phyloP scores from a whole-genome alignment of 75 land plant species.

The Pinus albicaulis region DNA sequence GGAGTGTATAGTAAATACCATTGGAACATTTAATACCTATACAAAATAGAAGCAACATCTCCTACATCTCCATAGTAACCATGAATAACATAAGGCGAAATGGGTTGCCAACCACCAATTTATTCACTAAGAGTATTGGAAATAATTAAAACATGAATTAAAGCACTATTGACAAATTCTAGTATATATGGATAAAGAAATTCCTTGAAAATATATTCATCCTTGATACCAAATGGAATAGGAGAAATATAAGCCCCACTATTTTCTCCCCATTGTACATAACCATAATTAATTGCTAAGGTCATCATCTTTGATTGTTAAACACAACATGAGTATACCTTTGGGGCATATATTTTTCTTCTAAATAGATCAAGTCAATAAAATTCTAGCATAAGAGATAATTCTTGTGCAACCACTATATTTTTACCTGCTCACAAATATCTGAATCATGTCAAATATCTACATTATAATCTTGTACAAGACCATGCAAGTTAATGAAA shows the following conservation, averaged over 20 bases:
- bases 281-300: constrained; percentile 25
- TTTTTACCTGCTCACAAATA: constrained; percentile 66
- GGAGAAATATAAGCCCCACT: constrained; percentile 80
- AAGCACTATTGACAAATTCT: constrained; percentile 88
- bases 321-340: constrained; percentile 46
- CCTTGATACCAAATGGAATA: constrained; percentile 79
- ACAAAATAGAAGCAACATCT: constrained; percentile 68
- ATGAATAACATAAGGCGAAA: constrained; percentile 88
- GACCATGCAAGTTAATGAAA: constrained; percentile 61
- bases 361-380: constrained; percentile 43
- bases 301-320: constrained; percentile 44
- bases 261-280: constrained; percentile 47
- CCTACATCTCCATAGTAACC: constrained; percentile 94
- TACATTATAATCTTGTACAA: constrained; percentile 84
- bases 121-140: constrained; percentile 70
- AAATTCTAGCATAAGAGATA: constrained; percentile 38
- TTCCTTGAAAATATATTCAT: constrained; percentile 74
- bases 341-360: constrained; percentile 36
- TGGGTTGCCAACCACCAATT: constrained; percentile 61
- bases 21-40: constrained; percentile 84
- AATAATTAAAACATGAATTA: constrained; percentile 75
- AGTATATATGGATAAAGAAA: constrained; percentile 76
- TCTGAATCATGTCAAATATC: constrained; percentile 90
- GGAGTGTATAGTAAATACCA: constrained; percentile 83
- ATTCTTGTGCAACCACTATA: constrained; percentile 49